phyloP scores from a whole-genome alignment of 176 grass and related monocot genomes.

The Raddia guianensis region DNA sequence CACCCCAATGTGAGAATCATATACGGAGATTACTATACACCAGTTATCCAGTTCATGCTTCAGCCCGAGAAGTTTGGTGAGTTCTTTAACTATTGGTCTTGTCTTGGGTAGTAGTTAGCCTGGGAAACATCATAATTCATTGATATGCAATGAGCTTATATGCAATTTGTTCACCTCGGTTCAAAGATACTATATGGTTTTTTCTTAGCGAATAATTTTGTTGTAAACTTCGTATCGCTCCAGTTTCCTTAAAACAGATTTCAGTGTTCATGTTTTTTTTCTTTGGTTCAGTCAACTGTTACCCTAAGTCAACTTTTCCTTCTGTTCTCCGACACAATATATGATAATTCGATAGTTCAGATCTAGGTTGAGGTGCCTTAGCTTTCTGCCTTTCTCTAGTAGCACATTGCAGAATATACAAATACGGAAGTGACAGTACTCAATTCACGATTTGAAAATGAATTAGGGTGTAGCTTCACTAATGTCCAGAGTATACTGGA shows the following conservation, averaged over 20 bases:
- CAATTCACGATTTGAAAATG: constrained; percentile 24
- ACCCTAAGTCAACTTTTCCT: constrained; percentile 7
- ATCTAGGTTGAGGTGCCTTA: constrained; percentile 33
- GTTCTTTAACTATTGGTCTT: constrained; percentile 38
- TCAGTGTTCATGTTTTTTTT: constrained; percentile 7
- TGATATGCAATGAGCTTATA: not conserved
- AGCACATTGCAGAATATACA: constrained; percentile 21
- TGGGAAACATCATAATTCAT: constrained; percentile 14
- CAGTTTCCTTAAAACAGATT: not conserved
- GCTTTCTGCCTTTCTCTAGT: constrained; percentile 13
- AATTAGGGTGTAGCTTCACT: not conserved
- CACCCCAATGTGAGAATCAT: constrained; percentile 71
- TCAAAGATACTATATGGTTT: not conserved
- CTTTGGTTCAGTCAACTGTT: constrained; percentile 26
- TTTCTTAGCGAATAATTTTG: constrained; percentile 17
- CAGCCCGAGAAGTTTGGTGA: constrained; percentile 77
- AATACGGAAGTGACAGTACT: not conserved
- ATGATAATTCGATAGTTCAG: constrained; percentile 42
- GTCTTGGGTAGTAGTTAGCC: constrained; percentile 32
- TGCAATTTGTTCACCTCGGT: constrained; percentile 3
- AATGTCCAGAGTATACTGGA: constrained; percentile 42
- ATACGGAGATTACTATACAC: constrained; percentile 84
- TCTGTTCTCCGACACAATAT: constrained; percentile 29
- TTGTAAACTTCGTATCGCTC: constrained; percentile 12
- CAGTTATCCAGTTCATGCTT: constrained; percentile 77